Conservation (phyloP, 2,329 filamentous ascomycete species). For the Celoporthe dispersa region DNA sequence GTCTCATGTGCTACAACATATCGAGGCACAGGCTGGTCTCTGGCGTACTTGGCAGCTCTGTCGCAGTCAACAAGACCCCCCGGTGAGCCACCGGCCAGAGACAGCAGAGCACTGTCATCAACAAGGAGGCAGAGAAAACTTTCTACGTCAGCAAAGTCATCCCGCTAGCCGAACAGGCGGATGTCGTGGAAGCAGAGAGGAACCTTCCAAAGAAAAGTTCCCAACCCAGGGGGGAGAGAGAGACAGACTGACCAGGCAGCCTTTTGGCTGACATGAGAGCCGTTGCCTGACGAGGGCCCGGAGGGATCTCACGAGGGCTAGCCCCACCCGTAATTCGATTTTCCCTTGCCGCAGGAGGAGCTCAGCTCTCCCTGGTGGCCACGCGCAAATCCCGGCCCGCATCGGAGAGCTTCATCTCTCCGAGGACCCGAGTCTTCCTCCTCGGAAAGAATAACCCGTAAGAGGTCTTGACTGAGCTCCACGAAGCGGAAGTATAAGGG, state of each 20-base stretch:
- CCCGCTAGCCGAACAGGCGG: neutral
- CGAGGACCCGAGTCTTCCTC: conserved; percentile 2
- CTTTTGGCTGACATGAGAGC: no score
- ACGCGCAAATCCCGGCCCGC: neutral
- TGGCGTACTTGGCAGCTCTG: neutral
- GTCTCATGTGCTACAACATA: neutral
- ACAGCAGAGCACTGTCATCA: neutral
- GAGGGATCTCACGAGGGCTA: neutral
- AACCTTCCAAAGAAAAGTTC: neutral
- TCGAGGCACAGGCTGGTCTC: neutral
- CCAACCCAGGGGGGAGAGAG: neutral
- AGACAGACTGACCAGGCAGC: neutral
- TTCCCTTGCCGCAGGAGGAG: neutral
- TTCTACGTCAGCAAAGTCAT: neutral
- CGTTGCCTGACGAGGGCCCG: neutral
- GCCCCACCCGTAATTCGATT: neutral
- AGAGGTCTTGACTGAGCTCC: neutral
- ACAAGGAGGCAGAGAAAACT: neutral
- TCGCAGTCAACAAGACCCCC: no score
- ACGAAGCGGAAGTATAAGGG: no score
- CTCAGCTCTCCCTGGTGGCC: neutral
- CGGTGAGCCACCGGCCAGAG: no score
- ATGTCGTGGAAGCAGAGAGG: neutral
- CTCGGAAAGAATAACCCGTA: neutral
- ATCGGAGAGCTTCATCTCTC: conserved; percentile 9